Evolutionary conservation across 2,329 filamentous ascomycete genomes (phyloP).

Genomic region (Colletotrichum sp.): DNA sequence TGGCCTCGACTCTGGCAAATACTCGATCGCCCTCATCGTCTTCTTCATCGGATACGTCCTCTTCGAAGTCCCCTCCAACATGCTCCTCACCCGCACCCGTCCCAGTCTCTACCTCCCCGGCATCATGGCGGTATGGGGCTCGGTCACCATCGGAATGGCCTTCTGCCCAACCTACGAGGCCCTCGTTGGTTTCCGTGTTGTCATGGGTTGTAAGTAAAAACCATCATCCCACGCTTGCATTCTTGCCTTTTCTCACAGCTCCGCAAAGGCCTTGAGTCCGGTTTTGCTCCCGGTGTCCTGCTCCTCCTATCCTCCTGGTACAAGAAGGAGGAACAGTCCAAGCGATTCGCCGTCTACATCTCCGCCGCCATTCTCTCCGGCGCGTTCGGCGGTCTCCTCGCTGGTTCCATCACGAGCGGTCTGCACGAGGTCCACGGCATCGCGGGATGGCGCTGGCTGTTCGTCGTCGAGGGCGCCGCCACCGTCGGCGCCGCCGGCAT

Average conservation of each 20-base stretch:
- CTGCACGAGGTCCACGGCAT: constrained; percentile 59
- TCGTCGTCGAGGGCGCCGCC: constrained; percentile 67
- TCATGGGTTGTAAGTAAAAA: constrained; percentile 43
- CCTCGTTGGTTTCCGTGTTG: constrained; percentile 43
- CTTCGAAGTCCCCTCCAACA: constrained; percentile 69
- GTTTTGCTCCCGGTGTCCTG: constrained; percentile 64
- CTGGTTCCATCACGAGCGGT: constrained; percentile 59
- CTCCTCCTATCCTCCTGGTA: constrained; percentile 74
- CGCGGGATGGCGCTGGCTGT: constrained; percentile 58
- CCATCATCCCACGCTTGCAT: background rate
- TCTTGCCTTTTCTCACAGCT: background rate
- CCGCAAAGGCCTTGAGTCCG: constrained; percentile 63
- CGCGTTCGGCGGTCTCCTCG: constrained; percentile 67
- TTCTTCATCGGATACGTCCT: constrained; percentile 76
- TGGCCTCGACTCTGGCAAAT: constrained; percentile 62
- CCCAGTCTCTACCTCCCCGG: constrained; percentile 69
- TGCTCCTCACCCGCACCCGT: constrained; percentile 66
- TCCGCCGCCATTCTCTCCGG: constrained; percentile 73
- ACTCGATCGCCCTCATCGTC: constrained; percentile 63
- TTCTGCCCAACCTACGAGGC: constrained; percentile 29
- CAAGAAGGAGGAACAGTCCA: constrained; percentile 34
- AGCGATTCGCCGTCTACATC: constrained; percentile 67
- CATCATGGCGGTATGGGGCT: constrained; percentile 63
- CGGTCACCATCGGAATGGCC: constrained; percentile 32
- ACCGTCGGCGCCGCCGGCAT: constrained; percentile 67